Percentiles rank a stretch among this genome's conserved stretches.
phyloP scores from a whole-genome alignment of 164 flowering plant species.

The Santalum album region DNA sequence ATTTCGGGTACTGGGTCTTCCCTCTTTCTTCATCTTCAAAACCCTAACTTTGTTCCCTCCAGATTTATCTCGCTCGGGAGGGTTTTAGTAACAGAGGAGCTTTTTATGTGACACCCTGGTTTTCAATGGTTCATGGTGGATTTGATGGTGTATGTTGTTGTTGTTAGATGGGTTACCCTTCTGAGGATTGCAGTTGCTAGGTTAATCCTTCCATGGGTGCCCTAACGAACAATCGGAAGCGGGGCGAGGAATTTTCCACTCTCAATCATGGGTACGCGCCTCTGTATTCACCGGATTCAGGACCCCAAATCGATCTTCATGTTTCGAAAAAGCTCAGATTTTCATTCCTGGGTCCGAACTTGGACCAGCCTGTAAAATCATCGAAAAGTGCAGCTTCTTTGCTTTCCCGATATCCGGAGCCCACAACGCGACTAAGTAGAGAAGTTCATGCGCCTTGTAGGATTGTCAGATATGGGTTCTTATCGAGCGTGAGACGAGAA shows the following conservation, averaged over 20 bases:
- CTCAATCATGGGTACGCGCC: slow-evolving; percentile 7
- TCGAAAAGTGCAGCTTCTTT: slow-evolving; percentile 20
- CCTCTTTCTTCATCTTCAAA: neutral
- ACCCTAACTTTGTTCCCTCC: neutral
- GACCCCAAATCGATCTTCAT: slow-evolving; percentile 10
- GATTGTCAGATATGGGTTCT: slow-evolving; percentile 17
- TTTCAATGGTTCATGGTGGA: neutral
- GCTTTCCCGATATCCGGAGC: slow-evolving; percentile 25
- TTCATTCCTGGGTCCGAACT: slow-evolving; percentile 6
- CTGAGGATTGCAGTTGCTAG: too few relatives aligned
- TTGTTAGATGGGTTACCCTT: slow-evolving; percentile 8
- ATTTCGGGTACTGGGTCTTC: neutral
- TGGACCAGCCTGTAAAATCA: slow-evolving; percentile 8
- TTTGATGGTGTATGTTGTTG: slow-evolving; percentile 4
- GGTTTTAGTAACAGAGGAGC: neutral
- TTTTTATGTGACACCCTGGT: neutral
- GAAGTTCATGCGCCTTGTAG: slow-evolving; percentile 66
- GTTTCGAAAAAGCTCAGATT: slow-evolving; percentile 25
- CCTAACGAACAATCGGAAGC: slow-evolving; percentile 37
- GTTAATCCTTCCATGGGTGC: slow-evolving; percentile 38
- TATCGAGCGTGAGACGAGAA: neutral
- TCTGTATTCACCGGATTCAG: neutral
- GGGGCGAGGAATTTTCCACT: slow-evolving; percentile 29
- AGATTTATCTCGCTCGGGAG: neutral
- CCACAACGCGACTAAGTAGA: slow-evolving; percentile 16